A percentile compares a stretch with the other conserved stretches of the same genome.
Evolutionary conservation across 305 asterid species (phyloP).

Genomic region (Ilex paraguariensis): DNA sequence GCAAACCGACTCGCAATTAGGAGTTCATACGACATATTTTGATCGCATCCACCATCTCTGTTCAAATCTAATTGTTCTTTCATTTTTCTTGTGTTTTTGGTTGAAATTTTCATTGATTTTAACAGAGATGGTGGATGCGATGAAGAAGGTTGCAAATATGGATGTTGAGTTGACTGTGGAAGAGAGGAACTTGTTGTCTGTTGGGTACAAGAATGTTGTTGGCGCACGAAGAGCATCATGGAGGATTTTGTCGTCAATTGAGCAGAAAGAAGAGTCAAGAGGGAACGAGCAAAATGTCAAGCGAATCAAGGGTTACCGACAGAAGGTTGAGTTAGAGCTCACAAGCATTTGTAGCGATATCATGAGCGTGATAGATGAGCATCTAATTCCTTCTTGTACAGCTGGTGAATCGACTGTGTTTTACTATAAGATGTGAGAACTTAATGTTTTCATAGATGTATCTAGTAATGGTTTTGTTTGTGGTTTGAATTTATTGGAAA

Average conservation of each 20-base stretch:
- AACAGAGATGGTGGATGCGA: slow-evolving; percentile 25
- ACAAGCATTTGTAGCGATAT: slow-evolving; percentile 17
- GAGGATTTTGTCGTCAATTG: slow-evolving; percentile 24
- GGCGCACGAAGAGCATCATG: slow-evolving; percentile 25
- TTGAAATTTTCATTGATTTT: too few relatives aligned
- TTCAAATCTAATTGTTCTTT: too few relatives aligned
- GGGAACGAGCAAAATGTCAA: slow-evolving; percentile 24
- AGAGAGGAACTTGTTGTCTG: slow-evolving; percentile 23
- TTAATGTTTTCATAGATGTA: too few relatives aligned
- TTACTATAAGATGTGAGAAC: slow-evolving; percentile 22
- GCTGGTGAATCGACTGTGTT: slow-evolving; percentile 23
- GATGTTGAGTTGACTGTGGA: slow-evolving; percentile 23
- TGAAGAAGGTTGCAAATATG: slow-evolving; percentile 16
- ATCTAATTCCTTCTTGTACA: slow-evolving; percentile 17
- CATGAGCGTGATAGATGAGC: slow-evolving; percentile 20
- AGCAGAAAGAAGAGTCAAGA: slow-evolving; percentile 19
- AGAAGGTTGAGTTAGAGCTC: slow-evolving; percentile 18
- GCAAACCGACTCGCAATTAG: neutral
- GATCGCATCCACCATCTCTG: too few relatives aligned
- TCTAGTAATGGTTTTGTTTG: neutral
- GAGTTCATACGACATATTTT: too few relatives aligned
- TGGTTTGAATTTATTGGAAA: neutral
- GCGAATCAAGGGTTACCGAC: slow-evolving; percentile 17
- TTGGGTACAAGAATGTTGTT: slow-evolving; percentile 23
- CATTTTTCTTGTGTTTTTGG: neutral